Conservation (phyloP, 2,329 filamentous ascomycete species). For the Cytospora chrysosperma region DNA sequence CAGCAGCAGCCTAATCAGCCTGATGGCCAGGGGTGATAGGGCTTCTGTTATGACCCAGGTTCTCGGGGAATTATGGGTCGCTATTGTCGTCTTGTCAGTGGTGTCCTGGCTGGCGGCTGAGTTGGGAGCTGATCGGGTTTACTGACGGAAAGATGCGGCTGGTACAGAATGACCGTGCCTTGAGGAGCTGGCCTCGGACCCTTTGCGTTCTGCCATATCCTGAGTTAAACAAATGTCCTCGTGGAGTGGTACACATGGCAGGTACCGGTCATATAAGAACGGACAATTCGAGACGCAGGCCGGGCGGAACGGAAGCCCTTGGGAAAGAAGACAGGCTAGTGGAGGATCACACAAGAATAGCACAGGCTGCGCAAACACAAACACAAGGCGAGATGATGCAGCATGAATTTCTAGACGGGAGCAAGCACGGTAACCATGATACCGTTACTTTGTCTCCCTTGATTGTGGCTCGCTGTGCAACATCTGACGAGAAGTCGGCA, state of each 20-base stretch:
- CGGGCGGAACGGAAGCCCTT: not conserved
- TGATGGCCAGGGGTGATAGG: conserved; percentile 79
- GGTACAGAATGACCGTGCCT: conserved; percentile 45
- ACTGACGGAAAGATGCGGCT: conserved; percentile 53
- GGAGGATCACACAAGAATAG: conserved; percentile 25
- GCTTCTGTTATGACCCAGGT: conserved; percentile 92
- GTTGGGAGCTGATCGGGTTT: conserved; percentile 12
- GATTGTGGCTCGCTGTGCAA: conserved; percentile 21
- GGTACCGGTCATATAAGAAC: conserved; percentile 8
- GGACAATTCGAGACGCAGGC: not conserved
- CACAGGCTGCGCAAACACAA: conserved; percentile 24
- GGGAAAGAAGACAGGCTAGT: conserved; percentile 7
- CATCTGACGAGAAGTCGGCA: conserved; percentile 18
- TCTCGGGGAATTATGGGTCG: conserved; percentile 71
- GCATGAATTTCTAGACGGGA: conserved; percentile 19
- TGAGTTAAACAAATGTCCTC: conserved; percentile 20
- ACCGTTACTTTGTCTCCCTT: conserved; percentile 18
- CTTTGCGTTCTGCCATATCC: conserved; percentile 46
- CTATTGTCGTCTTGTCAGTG: conserved; percentile 43
- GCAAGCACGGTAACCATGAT: conserved; percentile 16
- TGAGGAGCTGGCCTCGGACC: conserved; percentile 42
- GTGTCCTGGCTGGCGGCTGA: conserved; percentile 20
- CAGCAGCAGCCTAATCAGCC: conserved; percentile 76
- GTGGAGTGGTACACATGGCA: conserved; percentile 17
- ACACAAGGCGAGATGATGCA: conserved; percentile 24